These are phyloP conservation scores for Lantana camara DNA, from an alignment of 257 asterid species.

Conservation along the genomic window DNA sequence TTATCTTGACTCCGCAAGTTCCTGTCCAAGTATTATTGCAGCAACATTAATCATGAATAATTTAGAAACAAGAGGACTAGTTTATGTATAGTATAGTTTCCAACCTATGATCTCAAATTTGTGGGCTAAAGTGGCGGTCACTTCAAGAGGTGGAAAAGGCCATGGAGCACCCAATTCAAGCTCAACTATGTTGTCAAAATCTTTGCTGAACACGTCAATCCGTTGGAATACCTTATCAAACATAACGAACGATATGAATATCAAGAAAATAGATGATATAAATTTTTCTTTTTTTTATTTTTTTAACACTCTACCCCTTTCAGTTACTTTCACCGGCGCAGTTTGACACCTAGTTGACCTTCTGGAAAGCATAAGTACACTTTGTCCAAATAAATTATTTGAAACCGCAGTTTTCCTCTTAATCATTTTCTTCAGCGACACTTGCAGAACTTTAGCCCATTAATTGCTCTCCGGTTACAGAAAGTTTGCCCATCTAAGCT, in stretches of 20 bases:
- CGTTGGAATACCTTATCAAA: conserved; percentile 81
- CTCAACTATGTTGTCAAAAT: conserved; percentile 92
- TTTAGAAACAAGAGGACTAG: not conserved
- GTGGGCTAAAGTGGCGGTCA: conserved; percentile 94
- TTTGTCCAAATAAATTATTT: too few species aligned
- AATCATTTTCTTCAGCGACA: too few species aligned
- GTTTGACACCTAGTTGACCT: too few species aligned
- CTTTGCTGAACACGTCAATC: conserved; percentile 79
- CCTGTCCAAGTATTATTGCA: conserved; percentile 55
- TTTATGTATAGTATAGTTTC: conserved; percentile 19
- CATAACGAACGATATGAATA: conserved; percentile 5
- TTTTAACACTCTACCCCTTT: too few species aligned
- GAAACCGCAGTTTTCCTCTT: too few species aligned
- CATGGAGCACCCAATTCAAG: conserved; percentile 89
- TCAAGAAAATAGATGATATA: not conserved
- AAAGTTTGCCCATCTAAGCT: too few species aligned
- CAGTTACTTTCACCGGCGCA: too few species aligned
- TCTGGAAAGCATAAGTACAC: too few species aligned
- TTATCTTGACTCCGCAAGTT: conserved; percentile 63
- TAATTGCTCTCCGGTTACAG: too few species aligned
- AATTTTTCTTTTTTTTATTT: too few species aligned
- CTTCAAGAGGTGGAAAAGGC: conserved; percentile 88
- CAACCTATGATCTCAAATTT: conserved; percentile 79
- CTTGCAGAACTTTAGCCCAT: too few species aligned
- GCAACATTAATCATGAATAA: conserved; percentile 14